phyloP scores from a whole-genome alignment of 176 grass and related monocot species.

The Triticum dicoccoides region DNA sequence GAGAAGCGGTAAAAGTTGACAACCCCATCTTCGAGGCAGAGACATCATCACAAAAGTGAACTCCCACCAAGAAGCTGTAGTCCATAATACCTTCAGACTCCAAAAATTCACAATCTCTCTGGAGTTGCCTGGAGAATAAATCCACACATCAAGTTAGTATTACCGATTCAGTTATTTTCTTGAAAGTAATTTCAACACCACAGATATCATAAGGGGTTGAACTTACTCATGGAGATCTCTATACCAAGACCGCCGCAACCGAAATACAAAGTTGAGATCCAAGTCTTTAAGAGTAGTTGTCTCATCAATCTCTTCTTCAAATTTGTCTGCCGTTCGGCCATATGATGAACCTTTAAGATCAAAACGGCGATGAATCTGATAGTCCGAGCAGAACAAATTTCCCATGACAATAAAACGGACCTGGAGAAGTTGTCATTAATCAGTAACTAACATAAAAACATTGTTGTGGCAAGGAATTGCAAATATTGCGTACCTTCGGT shows the following conservation, averaged over 20 bases:
- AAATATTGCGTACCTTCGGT: slow-evolving; percentile 48
- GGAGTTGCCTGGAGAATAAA: slow-evolving; percentile 60
- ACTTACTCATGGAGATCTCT: slow-evolving; percentile 82
- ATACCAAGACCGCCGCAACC: slow-evolving; percentile 70
- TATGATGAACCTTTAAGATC: slow-evolving; percentile 97
- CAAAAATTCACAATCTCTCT: slow-evolving; percentile 80
- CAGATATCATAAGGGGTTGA: slow-evolving; percentile 7
- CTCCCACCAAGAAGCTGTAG: slow-evolving; percentile 90
- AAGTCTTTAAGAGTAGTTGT: slow-evolving; percentile 97
- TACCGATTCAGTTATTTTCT: neutral
- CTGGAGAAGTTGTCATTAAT: slow-evolving; percentile 42
- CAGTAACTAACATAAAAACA: neutral
- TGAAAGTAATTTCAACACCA: neutral
- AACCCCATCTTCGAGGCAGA: slow-evolving; percentile 54
- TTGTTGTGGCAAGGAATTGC: neutral
- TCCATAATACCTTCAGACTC: slow-evolving; percentile 93
- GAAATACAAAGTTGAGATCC: slow-evolving; percentile 93
- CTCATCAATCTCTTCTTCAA: slow-evolving; percentile 92
- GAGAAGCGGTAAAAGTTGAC: slow-evolving; percentile 59
- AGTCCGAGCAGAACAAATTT: slow-evolving; percentile 94
- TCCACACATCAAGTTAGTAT: slow-evolving; percentile 1
- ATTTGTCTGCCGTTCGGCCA: slow-evolving; percentile 82
- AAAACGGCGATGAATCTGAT: slow-evolving; percentile 87
- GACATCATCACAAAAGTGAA: slow-evolving; percentile 83
- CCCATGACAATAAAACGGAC: slow-evolving; percentile 96